A percentile compares a stretch with the other conserved stretches of the same genome.
Evolutionary conservation across 352 stramenopile species (phyloP).

Genomic region (Albugo candida): DNA sequence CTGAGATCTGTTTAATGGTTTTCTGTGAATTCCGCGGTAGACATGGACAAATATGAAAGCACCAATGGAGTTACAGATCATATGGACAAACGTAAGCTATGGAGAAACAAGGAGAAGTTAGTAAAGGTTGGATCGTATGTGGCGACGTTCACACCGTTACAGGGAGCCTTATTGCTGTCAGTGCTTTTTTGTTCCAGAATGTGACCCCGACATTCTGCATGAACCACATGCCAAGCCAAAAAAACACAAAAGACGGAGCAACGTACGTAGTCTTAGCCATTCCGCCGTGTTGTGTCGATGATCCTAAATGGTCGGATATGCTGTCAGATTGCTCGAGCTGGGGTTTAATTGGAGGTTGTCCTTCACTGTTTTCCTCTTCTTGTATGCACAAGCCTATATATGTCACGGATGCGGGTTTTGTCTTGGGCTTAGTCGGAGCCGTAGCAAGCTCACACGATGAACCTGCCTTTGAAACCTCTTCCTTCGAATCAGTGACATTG

Average conservation of each 20-base stretch:
- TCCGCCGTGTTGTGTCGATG: not conserved
- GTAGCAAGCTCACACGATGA: too few species aligned
- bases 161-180: conserved; percentile 40
- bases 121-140: not conserved
- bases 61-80: conserved; percentile 84
- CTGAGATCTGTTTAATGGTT: conserved; percentile 34
- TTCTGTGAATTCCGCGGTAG: conserved; percentile 44
- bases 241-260: conserved; percentile 31
- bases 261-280: conserved; percentile 46
- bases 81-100: conserved; percentile 83
- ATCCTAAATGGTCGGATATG: not conserved
- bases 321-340: too few species aligned
- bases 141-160: conserved; percentile 17
- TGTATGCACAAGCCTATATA: too few species aligned
- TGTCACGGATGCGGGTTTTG: too few species aligned
- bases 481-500: too few species aligned
- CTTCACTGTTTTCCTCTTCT: too few species aligned
- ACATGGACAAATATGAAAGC: conserved; percentile 54
- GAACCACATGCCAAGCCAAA: conserved; percentile 78
- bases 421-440: too few species aligned
- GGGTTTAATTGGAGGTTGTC: too few species aligned
- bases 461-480: too few species aligned
- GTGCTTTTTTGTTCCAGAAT: conserved; percentile 89
- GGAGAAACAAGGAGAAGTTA: not conserved
- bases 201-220: conserved; percentile 87